Evolutionary conservation across 2,329 filamentous ascomycete species (phyloP), one percentile per base, ranked within the genome.

Genomic region (Boeremia exigua): DNA sequence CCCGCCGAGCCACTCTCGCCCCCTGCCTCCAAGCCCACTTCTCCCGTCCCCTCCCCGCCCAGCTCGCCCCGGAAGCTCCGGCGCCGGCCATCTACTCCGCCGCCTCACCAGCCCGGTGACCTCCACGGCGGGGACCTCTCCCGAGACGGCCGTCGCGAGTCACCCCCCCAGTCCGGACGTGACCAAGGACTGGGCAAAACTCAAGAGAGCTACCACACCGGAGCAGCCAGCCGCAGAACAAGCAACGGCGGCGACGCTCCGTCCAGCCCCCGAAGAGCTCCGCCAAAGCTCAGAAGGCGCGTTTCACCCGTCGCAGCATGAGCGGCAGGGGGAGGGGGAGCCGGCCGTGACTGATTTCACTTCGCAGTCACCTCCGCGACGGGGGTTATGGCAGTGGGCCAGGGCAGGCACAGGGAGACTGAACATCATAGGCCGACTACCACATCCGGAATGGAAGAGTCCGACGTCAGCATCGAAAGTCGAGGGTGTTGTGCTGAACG

Each of bases 301-400:
- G 56, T 61, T 62, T 73, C 71, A 12, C 66, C 70, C 17, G 56
- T 55, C 39, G 50, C 69, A 58, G 60, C 52, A 58, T 65, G 52
- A 37, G 30, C 56, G 48, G 4, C 29, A 55, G 15, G 45, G 44
- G 14, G 54, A 57, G n/a, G 34, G 47, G 0, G 33, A 49, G 25
- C 53, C 27, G 34, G 50, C 15, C 28, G 27, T 33, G 36, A 9
- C 48, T 38, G 33, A 52, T n/a, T 25, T 45, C 14, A 39, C 54
- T 14, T 61, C 63, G 10, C 59, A 61, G 17, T 61, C 61, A 17
- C 62, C 69, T 11, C 62, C 67, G 7, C 63, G 65, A 11, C 61
- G 69, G 14, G 66, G 70, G 2, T 62, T 75, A 11, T 75, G 71
- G 72, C 62, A 72, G 23, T 75, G 73, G 73, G 70, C 71, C 11